phyloP scores from a whole-genome alignment of 2,329 filamentous ascomycete genomes.

The Colletotrichum neosansevieriae region DNA sequence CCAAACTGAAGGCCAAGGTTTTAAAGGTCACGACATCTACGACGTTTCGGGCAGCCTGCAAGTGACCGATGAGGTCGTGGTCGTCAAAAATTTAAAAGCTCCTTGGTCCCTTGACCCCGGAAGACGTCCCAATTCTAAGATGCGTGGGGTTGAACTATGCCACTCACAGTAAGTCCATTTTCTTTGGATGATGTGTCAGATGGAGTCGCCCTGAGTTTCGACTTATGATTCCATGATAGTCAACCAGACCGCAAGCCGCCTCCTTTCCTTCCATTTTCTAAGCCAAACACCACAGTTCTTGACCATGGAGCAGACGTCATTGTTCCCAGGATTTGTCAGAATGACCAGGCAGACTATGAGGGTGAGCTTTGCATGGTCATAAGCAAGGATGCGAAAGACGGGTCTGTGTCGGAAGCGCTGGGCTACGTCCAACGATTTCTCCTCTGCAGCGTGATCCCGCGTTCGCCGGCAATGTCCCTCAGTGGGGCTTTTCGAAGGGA shows the following conservation, averaged over 20 bases:
- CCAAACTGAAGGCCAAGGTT: conserved; percentile 63
- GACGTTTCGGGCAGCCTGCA: conserved; percentile 58
- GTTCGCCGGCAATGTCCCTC: conserved; percentile 63
- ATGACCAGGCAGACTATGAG: conserved; percentile 62
- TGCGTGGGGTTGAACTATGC: conserved; percentile 72
- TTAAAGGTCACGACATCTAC: conserved; percentile 63
- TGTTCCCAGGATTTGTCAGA: conserved; percentile 62
- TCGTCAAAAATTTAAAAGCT: conserved; percentile 66
- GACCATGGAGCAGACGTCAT: conserved; percentile 53
- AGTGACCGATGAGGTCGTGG: conserved; percentile 65
- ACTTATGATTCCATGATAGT: conserved; percentile 51
- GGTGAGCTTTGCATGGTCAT: conserved; percentile 62
- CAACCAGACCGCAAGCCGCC: conserved; percentile 61
- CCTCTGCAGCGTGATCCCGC: conserved; percentile 62
- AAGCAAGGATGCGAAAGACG: conserved; percentile 61
- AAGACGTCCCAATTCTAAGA: conserved; percentile 67
- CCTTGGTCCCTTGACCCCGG: conserved; percentile 62
- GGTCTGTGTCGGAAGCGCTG: conserved; percentile 57
- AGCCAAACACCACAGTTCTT: conserved; percentile 55
- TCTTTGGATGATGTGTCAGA: too few relatives aligned
- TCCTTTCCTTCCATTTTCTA: conserved; percentile 63
- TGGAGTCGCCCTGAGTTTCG: neutral
- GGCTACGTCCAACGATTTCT: conserved; percentile 68
- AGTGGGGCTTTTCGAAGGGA: conserved; percentile 69
- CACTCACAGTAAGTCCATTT: conserved; percentile 59